A percentile compares a stretch with the other conserved stretches of the same genome.
phyloP scores from a whole-genome alignment of 2,329 filamentous ascomycete species.

The Lasiodiplodia theobromae region DNA sequence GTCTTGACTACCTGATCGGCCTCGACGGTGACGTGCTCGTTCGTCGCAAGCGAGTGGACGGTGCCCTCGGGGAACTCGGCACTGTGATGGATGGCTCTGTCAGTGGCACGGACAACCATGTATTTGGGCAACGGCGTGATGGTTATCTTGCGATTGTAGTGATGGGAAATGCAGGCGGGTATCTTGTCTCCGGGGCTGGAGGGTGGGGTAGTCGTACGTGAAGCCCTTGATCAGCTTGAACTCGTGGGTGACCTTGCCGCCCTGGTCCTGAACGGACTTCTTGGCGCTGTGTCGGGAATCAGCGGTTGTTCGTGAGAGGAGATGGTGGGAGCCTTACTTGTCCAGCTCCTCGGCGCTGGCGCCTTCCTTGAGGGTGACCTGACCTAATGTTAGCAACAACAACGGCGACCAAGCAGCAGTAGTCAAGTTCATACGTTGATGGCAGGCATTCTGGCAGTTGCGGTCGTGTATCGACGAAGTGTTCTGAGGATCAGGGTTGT shows the following conservation, averaged over 20 bases:
- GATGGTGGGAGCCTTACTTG: constrained; percentile 58
- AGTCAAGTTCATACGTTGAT: constrained; percentile 42
- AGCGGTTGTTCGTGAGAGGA: not conserved
- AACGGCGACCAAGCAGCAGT: not conserved
- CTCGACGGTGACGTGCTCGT: constrained; percentile 83
- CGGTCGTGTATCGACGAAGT: constrained; percentile 7
- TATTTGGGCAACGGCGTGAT: not conserved
- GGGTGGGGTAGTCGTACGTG: constrained; percentile 67
- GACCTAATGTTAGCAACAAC: constrained; percentile 32
- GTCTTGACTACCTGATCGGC: constrained; percentile 72
- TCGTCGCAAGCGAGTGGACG: constrained; percentile 69
- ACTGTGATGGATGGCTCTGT: constrained; percentile 53
- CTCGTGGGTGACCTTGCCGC: constrained; percentile 82
- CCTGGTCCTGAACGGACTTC: constrained; percentile 74
- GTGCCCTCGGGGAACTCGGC: constrained; percentile 74
- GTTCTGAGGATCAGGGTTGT: constrained; percentile 20
- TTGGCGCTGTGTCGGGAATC: constrained; percentile 68
- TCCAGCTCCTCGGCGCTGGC: constrained; percentile 71
- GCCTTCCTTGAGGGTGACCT: constrained; percentile 83
- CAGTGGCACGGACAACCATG: constrained; percentile 1
- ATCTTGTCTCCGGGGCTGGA: not conserved
- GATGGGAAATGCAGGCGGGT: not conserved
- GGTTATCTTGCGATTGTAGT: not conserved
- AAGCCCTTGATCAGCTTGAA: constrained; percentile 92
- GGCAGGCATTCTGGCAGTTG: constrained; percentile 42